Evolutionary conservation across 192 early-diverging fungal species (phyloP), one percentile per base, ranked within the genome.

Genomic region (Phlyctochytrium planicorne): DNA sequence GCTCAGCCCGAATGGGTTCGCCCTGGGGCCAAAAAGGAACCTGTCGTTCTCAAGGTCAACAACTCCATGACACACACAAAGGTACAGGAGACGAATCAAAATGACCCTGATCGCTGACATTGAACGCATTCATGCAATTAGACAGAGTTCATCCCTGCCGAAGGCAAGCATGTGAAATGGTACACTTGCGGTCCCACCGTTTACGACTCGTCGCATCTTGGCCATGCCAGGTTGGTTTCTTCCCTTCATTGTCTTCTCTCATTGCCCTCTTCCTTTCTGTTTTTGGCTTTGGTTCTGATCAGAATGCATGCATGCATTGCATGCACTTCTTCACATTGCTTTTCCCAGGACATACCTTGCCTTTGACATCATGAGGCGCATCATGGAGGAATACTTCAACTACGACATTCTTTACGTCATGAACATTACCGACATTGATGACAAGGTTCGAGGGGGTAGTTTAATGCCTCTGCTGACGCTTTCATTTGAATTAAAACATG

Each of bases 351-450:
- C 86, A 73, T 99, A 98, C 73, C 84, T 98, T 52, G 84, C 93
- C 3, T 88, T 93, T 67, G 97, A 99, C 79, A 94, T 96, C 62
- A 80, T 97, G 50, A 89, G 96, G 30, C 88, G 96, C 53, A 89
- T 99, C 56, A 76, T 99, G 75, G 89, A 92, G 69, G 95, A 98
- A 66, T 98, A 96, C 77, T 93, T 99, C 72, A 85, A 85, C 60
- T 99, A 96, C 77, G 90, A 99, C 61, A 90, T 99, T 50, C 79
- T 87, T 40, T 90, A 92, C 76, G 94, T 99, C 27, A 94, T 97
- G 86, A 99, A 99, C 74, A 90, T 99, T 53, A 99, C 97, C 31
- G 97, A 99, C 71, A 93, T 99, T 72, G 97, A 99, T 74, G 97
- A 99, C 74, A 99, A 99, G 90, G 94, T 98, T 34, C 24, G 16